Evolutionary conservation across 1,139 yeast species (phyloP), one percentile per base, ranked within the genome.

Genomic region (Hyphopichia fennica): DNA sequence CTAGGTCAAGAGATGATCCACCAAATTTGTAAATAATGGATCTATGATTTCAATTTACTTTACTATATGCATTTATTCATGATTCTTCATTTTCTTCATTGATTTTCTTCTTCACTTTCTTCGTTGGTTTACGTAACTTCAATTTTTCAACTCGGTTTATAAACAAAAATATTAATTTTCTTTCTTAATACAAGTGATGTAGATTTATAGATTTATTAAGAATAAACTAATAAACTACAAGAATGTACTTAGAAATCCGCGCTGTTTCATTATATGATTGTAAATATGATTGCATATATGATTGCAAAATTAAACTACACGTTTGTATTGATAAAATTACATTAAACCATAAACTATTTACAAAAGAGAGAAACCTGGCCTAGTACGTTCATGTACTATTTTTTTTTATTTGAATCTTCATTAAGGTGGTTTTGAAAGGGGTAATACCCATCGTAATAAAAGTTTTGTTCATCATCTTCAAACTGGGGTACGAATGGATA

Each of bases 1-100:
- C 75, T 18, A 54, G 64, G 38, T 34, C 57, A 10, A 57, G 74
- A 48, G 65, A 57, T 5, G 69, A 67, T 17, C 77, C 80, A 15
- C 82, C 82, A 36, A 61, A 63, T 36, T 66, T 74, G 57, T 75
- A 62, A 58, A 45, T 44, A 41, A 30, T n/a, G 4, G 13, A 19
- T 14, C 10, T 34, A 4, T 14, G 6, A 22, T 14, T 16, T 29
- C 9, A 22, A 22, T 22, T 22, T 22, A 10, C 7, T 22, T 22
- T 10, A 22, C 10, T 22, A 22, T 22, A 22, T 22, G 7, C 25
- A 22, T 22, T 22, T 7, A 7, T 10, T 22, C 25, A 22, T 7
- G 10, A 7, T 22, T 10, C 7, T 22, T 22, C n/a, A n/a, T 22
- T 22, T 22, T 10, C 25, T 22, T 22, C 25, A 10, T 7, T 22